A percentile compares a stretch with the other conserved stretches of the same genome.
phyloP scores from a whole-genome alignment of 306 rosid genomes.

The Trifolium fragiferum region DNA sequence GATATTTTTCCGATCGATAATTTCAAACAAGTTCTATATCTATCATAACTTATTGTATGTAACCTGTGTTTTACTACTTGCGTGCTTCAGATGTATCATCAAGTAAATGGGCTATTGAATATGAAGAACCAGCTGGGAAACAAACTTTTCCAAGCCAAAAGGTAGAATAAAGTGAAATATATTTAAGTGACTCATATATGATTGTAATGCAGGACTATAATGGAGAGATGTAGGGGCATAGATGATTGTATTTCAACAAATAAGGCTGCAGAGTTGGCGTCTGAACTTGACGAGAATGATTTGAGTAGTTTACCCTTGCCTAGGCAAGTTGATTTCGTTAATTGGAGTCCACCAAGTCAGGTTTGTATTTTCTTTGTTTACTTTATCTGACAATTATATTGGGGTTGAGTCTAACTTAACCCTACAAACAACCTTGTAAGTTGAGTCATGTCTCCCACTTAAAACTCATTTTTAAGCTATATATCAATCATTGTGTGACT shows the following conservation, averaged over 20 bases:
- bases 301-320: slow-evolving; percentile 67
- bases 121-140: slow-evolving; percentile 95
- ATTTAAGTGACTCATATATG: slow-evolving; percentile 26
- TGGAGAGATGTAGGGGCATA: too few relatives aligned
- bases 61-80: too few relatives aligned
- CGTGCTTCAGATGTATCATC: too few relatives aligned
- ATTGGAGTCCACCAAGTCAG: slow-evolving; percentile 99
- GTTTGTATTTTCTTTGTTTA: slow-evolving; percentile 45
- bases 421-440: too few relatives aligned
- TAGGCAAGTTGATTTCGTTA: slow-evolving; percentile 92
- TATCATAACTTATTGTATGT: too few relatives aligned
- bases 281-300: slow-evolving; percentile 24
- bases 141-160: too few relatives aligned
- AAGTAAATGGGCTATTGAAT: slow-evolving; percentile 87
- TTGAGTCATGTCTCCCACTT: too few relatives aligned
- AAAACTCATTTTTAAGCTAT: too few relatives aligned
- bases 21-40: too few relatives aligned
- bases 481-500: too few relatives aligned
- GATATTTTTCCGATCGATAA: too few relatives aligned
- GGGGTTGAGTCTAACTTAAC: not conserved
- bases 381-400: not conserved
- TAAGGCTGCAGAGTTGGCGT: not conserved
- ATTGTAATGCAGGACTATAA: slow-evolving; percentile 71
- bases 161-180: slow-evolving; percentile 2
- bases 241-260: too few relatives aligned